Base-by-base conservation (phyloP, 2,329 filamentous ascomycete species). In the Coleophoma crateriformis region DNA sequence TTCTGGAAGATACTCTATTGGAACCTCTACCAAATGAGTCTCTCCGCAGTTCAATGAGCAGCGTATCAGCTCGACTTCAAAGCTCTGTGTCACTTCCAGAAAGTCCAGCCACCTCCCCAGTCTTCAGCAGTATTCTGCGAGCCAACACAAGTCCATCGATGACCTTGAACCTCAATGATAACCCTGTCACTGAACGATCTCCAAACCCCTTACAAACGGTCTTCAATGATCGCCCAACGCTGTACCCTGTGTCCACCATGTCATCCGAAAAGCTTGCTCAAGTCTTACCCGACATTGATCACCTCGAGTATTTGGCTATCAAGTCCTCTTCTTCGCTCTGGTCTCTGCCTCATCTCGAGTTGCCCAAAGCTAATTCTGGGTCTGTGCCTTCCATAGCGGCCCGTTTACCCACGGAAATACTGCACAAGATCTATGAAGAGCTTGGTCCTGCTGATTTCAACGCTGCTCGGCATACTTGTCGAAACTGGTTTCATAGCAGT, bases 401-500 rank as follows among this genome's bases (percentile, higher is more conserved):
- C 14, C 33, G 47, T n/a, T 43, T 65, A 20, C 61, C 54, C 15
- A 68, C 63, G 12, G 71, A 74, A 51, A 68, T 70, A 7, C 43
- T 71, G 2, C 64, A 68, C 15, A 57, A 68, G 6, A 63, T 73
- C 11, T 70, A 67, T 50, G 41, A 37, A 12, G 52, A 61, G 7
- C 62, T 73, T 5, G 42, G 53, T 4, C 70, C 69, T 1, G 42
- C 49, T 10, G 69, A 73, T 56, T 86, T 84, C 61, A 77, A 87
- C 57, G 71, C 78, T 48, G 80, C 81, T 14, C 73, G 82, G 15
- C 76, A 79, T 53, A 75, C 75, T 15, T 87, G 81, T 58, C 74
- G 75, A 42, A 64, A 66, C 34, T 87, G 80, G 83, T 80, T 84
- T 68, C 64, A 73, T 35, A 74, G 73, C 19, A 78, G 80, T 45